Percentiles rank a stretch among this genome's conserved stretches.
phyloP scores from a whole-genome alignment of 257 asterid genomes.

The Thymus mandschuricus region DNA sequence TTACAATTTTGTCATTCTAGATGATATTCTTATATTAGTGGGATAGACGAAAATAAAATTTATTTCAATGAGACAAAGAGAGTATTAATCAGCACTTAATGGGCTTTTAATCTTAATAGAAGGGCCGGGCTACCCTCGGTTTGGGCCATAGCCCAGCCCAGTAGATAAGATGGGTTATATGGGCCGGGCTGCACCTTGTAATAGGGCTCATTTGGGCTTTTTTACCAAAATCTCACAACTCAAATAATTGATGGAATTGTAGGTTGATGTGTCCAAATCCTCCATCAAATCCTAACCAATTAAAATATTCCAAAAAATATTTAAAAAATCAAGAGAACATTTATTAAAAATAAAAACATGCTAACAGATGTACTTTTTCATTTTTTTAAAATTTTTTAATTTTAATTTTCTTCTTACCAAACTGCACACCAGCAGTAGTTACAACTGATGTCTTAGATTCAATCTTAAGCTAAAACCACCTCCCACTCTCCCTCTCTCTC shows the following conservation, averaged over 20 bases:
- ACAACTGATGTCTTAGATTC: slow-evolving; percentile 37
- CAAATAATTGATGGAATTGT: slow-evolving; percentile 19
- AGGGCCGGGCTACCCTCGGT: no score
- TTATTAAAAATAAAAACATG: neutral
- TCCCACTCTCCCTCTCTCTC: slow-evolving; percentile 27
- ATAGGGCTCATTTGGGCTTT: no score
- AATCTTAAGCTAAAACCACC: slow-evolving; percentile 47
- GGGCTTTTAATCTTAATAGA: no score
- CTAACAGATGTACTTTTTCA: neutral
- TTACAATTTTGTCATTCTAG: no score
- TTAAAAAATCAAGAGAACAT: neutral
- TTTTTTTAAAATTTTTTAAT: no score
- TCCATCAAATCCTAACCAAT: slow-evolving; percentile 23
- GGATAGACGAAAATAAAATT: no score
- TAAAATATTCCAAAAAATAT: neutral
- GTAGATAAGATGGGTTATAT: no score
- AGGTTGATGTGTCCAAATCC: slow-evolving; percentile 39
- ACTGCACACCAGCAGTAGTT: slow-evolving; percentile 47
- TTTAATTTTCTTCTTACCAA: slow-evolving; percentile 36
- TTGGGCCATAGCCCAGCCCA: no score
- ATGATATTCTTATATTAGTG: no score
- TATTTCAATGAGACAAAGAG: no score
- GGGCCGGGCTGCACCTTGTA: no score
- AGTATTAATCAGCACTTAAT: no score
- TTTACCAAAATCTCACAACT: slow-evolving; percentile 9